These are phyloP conservation scores for Lentinula edodes DNA, from an alignment of 768 basidiomycete genomes.

Conservation along the genomic window DNA sequence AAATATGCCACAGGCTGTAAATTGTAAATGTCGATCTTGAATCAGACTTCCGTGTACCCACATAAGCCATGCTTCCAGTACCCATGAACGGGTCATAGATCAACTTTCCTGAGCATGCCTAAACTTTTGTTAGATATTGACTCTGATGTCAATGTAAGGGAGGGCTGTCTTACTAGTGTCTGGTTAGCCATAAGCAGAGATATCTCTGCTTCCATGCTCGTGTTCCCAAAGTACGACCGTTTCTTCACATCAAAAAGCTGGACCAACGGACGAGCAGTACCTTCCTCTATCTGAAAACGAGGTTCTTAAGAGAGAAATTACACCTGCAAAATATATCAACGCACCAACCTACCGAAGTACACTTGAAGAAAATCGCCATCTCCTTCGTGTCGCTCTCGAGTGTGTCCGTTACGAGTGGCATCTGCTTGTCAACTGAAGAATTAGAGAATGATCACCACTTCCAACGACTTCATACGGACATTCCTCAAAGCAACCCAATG, in stretches of 20 bases:
- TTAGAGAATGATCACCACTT: slow-evolving; percentile 14
- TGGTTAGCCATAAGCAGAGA: slow-evolving; percentile 97
- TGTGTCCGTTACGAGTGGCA: slow-evolving; percentile 38
- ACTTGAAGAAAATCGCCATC: slow-evolving; percentile 66
- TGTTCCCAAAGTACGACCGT: slow-evolving; percentile 88
- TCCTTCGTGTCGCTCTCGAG: slow-evolving; percentile 46
- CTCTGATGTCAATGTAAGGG: not conserved
- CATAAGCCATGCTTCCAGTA: slow-evolving; percentile 89
- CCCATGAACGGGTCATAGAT: slow-evolving; percentile 96
- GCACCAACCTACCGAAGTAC: slow-evolving; percentile 79
- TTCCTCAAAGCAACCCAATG: slow-evolving; percentile 78
- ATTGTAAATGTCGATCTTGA: not conserved
- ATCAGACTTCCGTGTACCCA: slow-evolving; percentile 24
- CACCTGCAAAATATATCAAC: not conserved
- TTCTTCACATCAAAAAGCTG: slow-evolving; percentile 83
- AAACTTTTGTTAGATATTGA: not conserved
- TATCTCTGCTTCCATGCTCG: slow-evolving; percentile 96
- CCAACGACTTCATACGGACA: slow-evolving; percentile 44
- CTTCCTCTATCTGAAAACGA: slow-evolving; percentile 49
- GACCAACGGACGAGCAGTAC: slow-evolving; percentile 64
- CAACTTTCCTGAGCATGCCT: slow-evolving; percentile 86
- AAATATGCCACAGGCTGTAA: slow-evolving; percentile 81
- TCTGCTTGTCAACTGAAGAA: slow-evolving; percentile 28
- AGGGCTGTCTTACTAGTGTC: slow-evolving; percentile 52
- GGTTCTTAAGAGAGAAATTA: not conserved